These are phyloP conservation scores for Trypanosoma platydactyli DNA, from an alignment of 208 protist genomes.

Conservation along the genomic window DNA sequence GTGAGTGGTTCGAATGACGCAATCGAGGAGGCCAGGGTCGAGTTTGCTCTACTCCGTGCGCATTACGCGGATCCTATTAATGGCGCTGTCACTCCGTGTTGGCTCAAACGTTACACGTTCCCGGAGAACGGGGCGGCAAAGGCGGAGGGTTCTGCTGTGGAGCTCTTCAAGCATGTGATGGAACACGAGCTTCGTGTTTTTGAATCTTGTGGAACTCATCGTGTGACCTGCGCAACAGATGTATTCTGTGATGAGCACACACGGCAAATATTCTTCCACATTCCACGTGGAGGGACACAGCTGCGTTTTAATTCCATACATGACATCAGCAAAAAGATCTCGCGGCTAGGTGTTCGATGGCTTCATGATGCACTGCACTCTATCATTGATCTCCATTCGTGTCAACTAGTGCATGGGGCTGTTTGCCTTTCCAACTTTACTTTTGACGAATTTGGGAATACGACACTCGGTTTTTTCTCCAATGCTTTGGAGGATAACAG, in stretches of 20 bases:
- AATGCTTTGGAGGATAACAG: constrained; percentile 19
- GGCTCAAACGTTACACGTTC: constrained; percentile 69
- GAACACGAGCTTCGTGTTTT: constrained; percentile 40
- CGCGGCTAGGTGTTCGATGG: constrained; percentile 56
- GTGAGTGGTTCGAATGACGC: constrained; percentile 8
- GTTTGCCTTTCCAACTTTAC: constrained; percentile 67
- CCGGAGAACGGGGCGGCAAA: constrained; percentile 4
- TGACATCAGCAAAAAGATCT: constrained; percentile 52
- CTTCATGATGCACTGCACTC: constrained; percentile 63
- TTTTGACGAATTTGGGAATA: constrained; percentile 79
- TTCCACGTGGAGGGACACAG: constrained; percentile 65
- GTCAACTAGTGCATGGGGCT: constrained; percentile 52
- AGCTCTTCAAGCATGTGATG: constrained; percentile 38
- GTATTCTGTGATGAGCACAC: constrained; percentile 56
- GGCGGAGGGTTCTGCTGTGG: not conserved
- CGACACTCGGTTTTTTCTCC: constrained; percentile 55
- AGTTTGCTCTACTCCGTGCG: constrained; percentile 47
- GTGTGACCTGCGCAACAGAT: constrained; percentile 46
- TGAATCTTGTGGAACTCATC: constrained; percentile 39
- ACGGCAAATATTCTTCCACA: constrained; percentile 58
- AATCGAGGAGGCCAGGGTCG: not conserved
- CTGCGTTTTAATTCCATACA: constrained; percentile 61
- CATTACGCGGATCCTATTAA: constrained; percentile 56
- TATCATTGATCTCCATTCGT: constrained; percentile 63
- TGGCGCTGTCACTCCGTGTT: constrained; percentile 53